Evolutionary conservation across 139 green algal genomes (phyloP), one percentile per base, ranked within the genome.

Genomic region (Chlorella sp.): DNA sequence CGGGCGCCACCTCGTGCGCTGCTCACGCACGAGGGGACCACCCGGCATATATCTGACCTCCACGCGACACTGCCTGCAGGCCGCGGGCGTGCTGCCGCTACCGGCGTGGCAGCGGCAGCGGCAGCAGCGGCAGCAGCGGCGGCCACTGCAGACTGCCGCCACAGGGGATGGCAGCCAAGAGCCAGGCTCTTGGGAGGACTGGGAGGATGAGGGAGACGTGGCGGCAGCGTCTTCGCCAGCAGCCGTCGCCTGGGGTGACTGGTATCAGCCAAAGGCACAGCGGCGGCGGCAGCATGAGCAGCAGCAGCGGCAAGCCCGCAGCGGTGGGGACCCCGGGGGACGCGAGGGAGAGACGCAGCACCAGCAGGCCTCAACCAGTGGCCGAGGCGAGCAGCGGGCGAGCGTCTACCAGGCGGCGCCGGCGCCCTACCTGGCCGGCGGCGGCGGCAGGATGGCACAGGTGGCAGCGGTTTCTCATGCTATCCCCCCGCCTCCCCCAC

Each of bases 131-230:
- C 61, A 12, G 22, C 37, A 26, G 82, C 60, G 12, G 48, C 48
- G 48, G 1, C 64, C 48, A 40, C 0, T 12, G n/a, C 12, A 34
- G 82, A n/a, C 82, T 3, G 53, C 28, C 28, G 83, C 64, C 16
- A 15, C 21, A 21, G 42, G 21, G n/a, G 34, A 39, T n/a, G 68
- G 24, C n/a, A 60, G 82, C 40, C 19, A 7, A 3, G 82, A 86
- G 34, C 83, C 83, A 3, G 83, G 83, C 11, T 78, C 71, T 9
- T 88, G 83, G 83, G 83, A 88, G 32, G 83, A 88, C 28, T 88
- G 83, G 83, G 83, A 80, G 12, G 83, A 75, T 48, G 83, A 88
- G 40, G 39, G 39, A 0, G 83, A 88, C 24, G 24, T 87, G n/a
- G 83, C 71, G 5, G 83, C 83, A 2, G 34, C 68, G 83, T 68